Conservation (phyloP, 805 yeast genomes). For the Lachancea sp. region DNA sequence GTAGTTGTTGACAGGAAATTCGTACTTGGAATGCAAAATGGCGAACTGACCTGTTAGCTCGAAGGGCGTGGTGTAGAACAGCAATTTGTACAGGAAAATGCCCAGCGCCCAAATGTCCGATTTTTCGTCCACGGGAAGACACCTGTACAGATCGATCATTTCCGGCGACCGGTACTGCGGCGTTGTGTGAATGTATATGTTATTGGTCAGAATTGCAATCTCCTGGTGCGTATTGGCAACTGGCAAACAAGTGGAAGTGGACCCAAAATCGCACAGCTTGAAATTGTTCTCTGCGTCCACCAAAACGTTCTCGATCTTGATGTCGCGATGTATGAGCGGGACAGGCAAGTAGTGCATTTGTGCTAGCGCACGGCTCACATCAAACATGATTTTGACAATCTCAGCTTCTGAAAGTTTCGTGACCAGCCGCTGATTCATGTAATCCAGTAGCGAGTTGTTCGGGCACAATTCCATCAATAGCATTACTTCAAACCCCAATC, state of each 20-base stretch:
- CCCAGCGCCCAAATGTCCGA: slow-evolving; percentile 86
- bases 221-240: slow-evolving; percentile 69
- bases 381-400: slow-evolving; percentile 76
- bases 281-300: slow-evolving; percentile 64
- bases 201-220: slow-evolving; percentile 71
- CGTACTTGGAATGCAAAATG: slow-evolving; percentile 75
- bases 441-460: slow-evolving; percentile 78
- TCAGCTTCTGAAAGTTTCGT: slow-evolving; percentile 73
- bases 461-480: slow-evolving; percentile 92
- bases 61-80: slow-evolving; percentile 92
- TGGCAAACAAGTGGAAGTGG: slow-evolving; percentile 49
- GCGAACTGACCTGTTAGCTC: slow-evolving; percentile 80
- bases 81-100: slow-evolving; percentile 78
- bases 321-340: slow-evolving; percentile 85
- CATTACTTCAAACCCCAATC: slow-evolving; percentile 70
- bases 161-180: slow-evolving; percentile 84
- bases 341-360: slow-evolving; percentile 69
- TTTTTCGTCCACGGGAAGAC: slow-evolving; percentile 72
- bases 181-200: slow-evolving; percentile 78
- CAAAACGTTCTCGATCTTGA: slow-evolving; percentile 89
- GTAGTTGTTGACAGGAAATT: slow-evolving; percentile 68
- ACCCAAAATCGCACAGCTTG: slow-evolving; percentile 91
- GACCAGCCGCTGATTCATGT: slow-evolving; percentile 78
- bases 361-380: slow-evolving; percentile 70
- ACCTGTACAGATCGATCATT: slow-evolving; percentile 66